Conservation (phyloP, 352 stramenopile species). For the Phytophthora litchii region DNA sequence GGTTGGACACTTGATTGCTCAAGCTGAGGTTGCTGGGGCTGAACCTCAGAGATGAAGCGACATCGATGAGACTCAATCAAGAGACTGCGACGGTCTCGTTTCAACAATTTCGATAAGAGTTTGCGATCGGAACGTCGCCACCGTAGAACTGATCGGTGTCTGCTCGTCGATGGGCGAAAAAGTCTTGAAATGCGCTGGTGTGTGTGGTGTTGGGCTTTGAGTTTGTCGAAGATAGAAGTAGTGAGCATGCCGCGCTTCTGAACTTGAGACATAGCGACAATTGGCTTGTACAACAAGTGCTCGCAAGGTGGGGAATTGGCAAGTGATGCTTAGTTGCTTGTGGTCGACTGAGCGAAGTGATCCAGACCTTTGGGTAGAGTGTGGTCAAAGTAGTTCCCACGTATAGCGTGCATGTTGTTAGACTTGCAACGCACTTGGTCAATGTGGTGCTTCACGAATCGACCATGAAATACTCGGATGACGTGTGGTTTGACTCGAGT, state of each 20-base stretch:
- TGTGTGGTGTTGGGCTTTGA: constrained; percentile 18
- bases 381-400: neutral
- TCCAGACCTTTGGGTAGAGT: constrained; percentile 12
- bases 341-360: neutral
- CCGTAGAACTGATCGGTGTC: constrained; percentile 9
- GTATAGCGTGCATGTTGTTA: neutral
- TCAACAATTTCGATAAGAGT: constrained; percentile 10
- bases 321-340: constrained; percentile 15
- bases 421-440: neutral
- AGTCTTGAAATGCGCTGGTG: constrained; percentile 5
- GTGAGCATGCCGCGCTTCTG: neutral
- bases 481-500: constrained; percentile 5
- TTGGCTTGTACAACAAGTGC: constrained; percentile 12
- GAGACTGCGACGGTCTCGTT: constrained; percentile 6
- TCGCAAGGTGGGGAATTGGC: constrained; percentile 15
- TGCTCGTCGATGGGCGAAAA: constrained; percentile 10
- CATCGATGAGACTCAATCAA: constrained; percentile 9
- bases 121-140: constrained; percentile 11
- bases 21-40: neutral
- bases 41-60: neutral
- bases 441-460: constrained; percentile 6
- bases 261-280: constrained; percentile 10
- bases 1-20: neutral
- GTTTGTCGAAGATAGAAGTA: constrained; percentile 16
- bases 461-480: constrained; percentile 8